Percentiles rank a stretch among this genome's conserved stretches.
phyloP scores from a whole-genome alignment of 2,329 filamentous ascomycete species.

The Fusarium continuum region DNA sequence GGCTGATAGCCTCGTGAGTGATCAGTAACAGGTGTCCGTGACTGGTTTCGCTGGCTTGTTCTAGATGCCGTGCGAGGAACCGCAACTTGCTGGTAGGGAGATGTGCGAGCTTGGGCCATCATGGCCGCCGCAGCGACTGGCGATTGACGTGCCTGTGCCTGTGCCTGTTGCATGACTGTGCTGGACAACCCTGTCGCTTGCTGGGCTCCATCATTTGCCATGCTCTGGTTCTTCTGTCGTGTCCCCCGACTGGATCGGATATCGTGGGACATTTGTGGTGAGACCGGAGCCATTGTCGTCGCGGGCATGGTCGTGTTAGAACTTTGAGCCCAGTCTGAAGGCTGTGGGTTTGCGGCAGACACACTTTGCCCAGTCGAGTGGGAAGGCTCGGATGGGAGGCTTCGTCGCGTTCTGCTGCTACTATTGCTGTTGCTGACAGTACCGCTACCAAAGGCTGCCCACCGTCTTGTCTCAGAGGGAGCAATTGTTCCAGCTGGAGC shows the following conservation, averaged over 20 bases:
- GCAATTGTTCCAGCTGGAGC: conserved; percentile 20
- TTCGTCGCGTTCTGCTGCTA: conserved; percentile 16
- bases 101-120: conserved; percentile 45
- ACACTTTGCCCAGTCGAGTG: not conserved
- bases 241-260: not conserved
- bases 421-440: not conserved
- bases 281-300: conserved; percentile 18
- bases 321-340: conserved; percentile 27
- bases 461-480: conserved; percentile 22
- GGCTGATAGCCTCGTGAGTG: conserved; percentile 31
- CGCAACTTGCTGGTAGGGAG: conserved; percentile 44
- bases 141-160: conserved; percentile 42
- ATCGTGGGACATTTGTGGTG: conserved; percentile 25
- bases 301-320: not conserved
- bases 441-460: conserved; percentile 10
- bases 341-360: conserved; percentile 13
- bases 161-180: conserved; percentile 34
- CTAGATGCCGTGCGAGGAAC: conserved; percentile 46
- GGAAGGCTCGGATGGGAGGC: conserved; percentile 29
- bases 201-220: conserved; percentile 12
- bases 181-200: conserved; percentile 16
- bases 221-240: conserved; percentile 12
- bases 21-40: conserved; percentile 43
- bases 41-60: conserved; percentile 48
- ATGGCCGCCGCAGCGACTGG: conserved; percentile 43